Evolutionary conservation across 768 basidiomycete species (phyloP).

Genomic region (Termitomyces sp.): DNA sequence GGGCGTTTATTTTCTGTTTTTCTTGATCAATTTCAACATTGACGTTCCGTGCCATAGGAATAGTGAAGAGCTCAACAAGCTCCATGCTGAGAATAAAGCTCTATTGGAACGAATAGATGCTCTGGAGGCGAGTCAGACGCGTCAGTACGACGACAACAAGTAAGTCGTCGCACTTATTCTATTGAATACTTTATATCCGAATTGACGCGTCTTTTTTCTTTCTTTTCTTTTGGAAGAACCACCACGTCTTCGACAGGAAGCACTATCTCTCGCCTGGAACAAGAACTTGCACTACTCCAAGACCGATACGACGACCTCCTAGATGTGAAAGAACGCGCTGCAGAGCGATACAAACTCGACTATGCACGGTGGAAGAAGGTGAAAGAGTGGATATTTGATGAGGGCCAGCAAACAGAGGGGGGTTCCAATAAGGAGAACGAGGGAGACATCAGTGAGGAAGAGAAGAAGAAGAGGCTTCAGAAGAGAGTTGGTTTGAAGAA

Average conservation of each 20-base stretch:
- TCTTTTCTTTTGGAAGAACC: constrained; percentile 1
- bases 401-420: constrained; percentile 23
- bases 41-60: not conserved
- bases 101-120: not conserved
- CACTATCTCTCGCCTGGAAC: constrained; percentile 5
- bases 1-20: not conserved
- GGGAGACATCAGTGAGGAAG: constrained; percentile 19
- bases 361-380: constrained; percentile 48
- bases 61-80: not conserved
- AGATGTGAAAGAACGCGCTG: constrained; percentile 37
- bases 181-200: not conserved
- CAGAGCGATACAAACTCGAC: constrained; percentile 42
- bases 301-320: constrained; percentile 40
- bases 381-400: constrained; percentile 36
- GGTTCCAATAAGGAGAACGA: constrained; percentile 5
- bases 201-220: not conserved
- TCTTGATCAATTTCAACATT: not conserved
- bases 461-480: constrained; percentile 20
- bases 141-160: constrained; percentile 4
- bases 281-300: constrained; percentile 30
- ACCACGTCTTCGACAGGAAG: not conserved
- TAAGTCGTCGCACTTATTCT: not conserved
- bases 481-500: constrained; percentile 18
- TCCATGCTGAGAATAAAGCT: not conserved
- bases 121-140: not conserved